Evolutionary conservation across 768 basidiomycete species (phyloP).

Genomic region (Agaricus blazei): DNA sequence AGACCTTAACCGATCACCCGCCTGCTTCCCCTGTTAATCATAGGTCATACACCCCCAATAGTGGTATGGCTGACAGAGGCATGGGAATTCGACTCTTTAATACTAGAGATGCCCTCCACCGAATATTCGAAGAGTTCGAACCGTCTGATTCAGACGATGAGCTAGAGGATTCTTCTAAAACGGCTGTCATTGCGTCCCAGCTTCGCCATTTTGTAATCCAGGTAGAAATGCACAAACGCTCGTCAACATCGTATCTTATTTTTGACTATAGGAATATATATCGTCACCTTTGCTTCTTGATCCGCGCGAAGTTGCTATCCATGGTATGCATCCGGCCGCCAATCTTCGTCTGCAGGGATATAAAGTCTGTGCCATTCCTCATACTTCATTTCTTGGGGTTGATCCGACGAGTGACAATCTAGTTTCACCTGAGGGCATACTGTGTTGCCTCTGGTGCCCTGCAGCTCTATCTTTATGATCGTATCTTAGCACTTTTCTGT

Average conservation of each 20-base stretch:
- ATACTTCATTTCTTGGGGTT: not conserved
- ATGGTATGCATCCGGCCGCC: constrained; percentile 16
- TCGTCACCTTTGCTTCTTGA: constrained; percentile 73
- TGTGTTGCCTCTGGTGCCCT: constrained; percentile 74
- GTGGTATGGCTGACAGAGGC: constrained; percentile 92
- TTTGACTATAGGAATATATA: constrained; percentile 72
- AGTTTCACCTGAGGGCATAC: constrained; percentile 96
- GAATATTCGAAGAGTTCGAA: constrained; percentile 83
- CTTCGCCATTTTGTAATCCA: constrained; percentile 95
- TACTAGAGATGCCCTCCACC: constrained; percentile 61
- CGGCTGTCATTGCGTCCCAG: constrained; percentile 75
- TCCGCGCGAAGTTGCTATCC: constrained; percentile 40
- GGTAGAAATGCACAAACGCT: constrained; percentile 36
- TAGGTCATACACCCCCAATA: constrained; percentile 14
- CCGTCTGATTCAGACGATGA: constrained; percentile 44
- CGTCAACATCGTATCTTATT: not conserved
- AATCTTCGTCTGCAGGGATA: constrained; percentile 34
- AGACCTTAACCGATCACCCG: constrained; percentile 1
- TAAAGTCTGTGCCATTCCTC: constrained; percentile 40
- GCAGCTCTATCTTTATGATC: constrained; percentile 74
- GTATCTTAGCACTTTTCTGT: constrained; percentile 87
- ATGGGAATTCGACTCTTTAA: constrained; percentile 93
- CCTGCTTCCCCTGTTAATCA: constrained; percentile 3
- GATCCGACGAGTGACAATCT: constrained; percentile 2
- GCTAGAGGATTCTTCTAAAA: constrained; percentile 28